Evolutionary conservation across 805 yeast species (phyloP).

Genomic region (Yueomyces sp.): DNA sequence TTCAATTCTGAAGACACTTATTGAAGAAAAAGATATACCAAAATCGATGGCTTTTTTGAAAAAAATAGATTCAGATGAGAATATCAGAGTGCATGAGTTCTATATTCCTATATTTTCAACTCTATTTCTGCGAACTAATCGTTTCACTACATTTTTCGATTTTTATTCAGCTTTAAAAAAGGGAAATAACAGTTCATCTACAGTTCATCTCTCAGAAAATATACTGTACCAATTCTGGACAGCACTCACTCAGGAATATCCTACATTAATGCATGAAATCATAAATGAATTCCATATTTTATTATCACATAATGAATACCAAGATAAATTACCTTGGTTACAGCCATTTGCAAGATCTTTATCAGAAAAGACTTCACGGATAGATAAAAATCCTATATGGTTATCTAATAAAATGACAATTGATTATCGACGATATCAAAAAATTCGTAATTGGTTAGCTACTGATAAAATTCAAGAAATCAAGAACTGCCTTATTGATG

Average conservation of each 20-base stretch:
- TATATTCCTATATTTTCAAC: not conserved
- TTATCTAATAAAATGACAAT: conserved; percentile 2
- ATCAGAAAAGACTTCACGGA: not conserved
- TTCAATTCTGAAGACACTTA: not conserved
- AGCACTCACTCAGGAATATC: conserved; percentile 8
- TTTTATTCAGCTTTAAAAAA: conserved; percentile 1
- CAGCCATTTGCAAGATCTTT: not conserved
- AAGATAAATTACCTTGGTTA: conserved; percentile 7
- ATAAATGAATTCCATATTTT: conserved; percentile 13
- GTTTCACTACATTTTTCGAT: not conserved
- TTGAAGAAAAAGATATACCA: not conserved
- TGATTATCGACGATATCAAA: conserved; percentile 6
- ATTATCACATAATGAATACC: conserved; percentile 4
- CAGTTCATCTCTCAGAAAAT: not conserved
- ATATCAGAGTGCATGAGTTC: not conserved
- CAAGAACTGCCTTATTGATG: conserved; percentile 6
- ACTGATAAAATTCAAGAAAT: conserved; percentile 6
- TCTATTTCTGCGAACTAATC: not conserved
- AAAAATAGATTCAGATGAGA: not conserved
- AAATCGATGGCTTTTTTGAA: not conserved
- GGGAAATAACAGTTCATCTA: not conserved
- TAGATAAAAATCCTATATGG: not conserved
- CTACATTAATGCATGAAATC: conserved; percentile 10
- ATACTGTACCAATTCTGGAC: not conserved
- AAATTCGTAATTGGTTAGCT: conserved; percentile 1